A percentile compares a stretch with the other conserved stretches of the same genome.
phyloP scores from a whole-genome alignment of 2,329 filamentous ascomycete species.

The Endoconidiophora polonica region DNA sequence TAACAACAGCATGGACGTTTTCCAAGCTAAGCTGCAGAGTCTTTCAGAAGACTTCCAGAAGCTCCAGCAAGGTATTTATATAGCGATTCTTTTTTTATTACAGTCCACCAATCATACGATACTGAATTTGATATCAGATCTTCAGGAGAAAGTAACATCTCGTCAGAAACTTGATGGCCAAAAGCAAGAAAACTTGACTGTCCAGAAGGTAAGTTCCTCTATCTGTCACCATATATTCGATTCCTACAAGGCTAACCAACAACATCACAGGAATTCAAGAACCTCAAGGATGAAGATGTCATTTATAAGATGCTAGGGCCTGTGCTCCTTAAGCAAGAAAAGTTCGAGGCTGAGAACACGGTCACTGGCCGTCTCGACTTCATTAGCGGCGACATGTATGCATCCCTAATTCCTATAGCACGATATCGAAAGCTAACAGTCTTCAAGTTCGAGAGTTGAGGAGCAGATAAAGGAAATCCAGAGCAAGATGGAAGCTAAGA shows the following conservation, averaged over 20 bases:
- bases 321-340: constrained; percentile 87
- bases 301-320: constrained; percentile 96
- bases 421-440: no score
- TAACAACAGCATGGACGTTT: constrained; percentile 43
- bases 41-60: constrained; percentile 79
- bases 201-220: constrained; percentile 48
- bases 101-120: neutral
- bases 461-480: constrained; percentile 37
- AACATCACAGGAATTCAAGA: constrained; percentile 54
- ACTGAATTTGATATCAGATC: constrained; percentile 36
- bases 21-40: constrained; percentile 61
- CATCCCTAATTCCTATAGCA: constrained; percentile 7
- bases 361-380: constrained; percentile 85
- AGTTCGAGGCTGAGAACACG: constrained; percentile 72
- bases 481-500: constrained; percentile 40
- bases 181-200: constrained; percentile 78
- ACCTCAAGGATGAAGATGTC: constrained; percentile 61
- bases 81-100: neutral
- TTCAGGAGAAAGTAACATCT: constrained; percentile 58
- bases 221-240: neutral
- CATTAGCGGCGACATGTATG: constrained; percentile 85
- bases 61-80: constrained; percentile 56
- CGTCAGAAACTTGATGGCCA: constrained; percentile 89
- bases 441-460: constrained; percentile 22
- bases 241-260: neutral